Evolutionary conservation across 164 flowering plant species (phyloP).

Genomic region (Stephania japonica): DNA sequence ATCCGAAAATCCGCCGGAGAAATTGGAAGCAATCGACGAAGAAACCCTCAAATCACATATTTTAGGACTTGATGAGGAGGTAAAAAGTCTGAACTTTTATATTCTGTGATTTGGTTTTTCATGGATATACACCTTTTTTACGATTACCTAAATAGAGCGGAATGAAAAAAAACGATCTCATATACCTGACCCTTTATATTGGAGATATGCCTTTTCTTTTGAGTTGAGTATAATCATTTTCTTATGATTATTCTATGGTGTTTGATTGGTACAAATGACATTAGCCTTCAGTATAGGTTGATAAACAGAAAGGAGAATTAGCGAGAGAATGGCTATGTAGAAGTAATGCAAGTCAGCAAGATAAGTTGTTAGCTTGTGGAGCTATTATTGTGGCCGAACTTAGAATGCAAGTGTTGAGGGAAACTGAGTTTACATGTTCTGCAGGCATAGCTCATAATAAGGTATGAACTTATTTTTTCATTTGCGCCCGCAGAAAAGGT

Average conservation of each 20-base stretch:
- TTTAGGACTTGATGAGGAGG: conserved; percentile 66
- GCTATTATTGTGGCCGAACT: conserved; percentile 84
- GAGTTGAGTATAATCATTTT: too few relatives aligned
- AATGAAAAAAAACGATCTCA: too few relatives aligned
- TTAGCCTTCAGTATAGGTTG: conserved; percentile 37
- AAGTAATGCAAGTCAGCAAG: conserved; percentile 58
- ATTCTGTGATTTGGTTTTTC: not conserved
- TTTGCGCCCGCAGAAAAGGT: not conserved
- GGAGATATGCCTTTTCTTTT: too few relatives aligned
- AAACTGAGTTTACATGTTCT: conserved; percentile 91
- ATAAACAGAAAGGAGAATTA: conserved; percentile 27
- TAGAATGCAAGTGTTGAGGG: conserved; percentile 68
- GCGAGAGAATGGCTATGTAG: conserved; percentile 68
- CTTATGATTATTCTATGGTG: not conserved
- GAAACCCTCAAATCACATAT: conserved; percentile 80
- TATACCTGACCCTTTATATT: too few relatives aligned
- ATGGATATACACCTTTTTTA: not conserved
- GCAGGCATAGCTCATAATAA: conserved; percentile 98
- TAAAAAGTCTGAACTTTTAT: conserved; percentile 12
- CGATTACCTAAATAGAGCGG: too few relatives aligned
- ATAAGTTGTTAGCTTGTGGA: conserved; percentile 91
- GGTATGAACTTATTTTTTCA: conserved; percentile 30
- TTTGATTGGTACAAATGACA: not conserved
- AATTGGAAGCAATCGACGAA: conserved; percentile 49
- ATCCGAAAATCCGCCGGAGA: conserved; percentile 64